Percentiles rank a stretch among this genome's conserved stretches.
These are phyloP conservation scores for Pseudogymnoascus sp. DNA, from an alignment of 2,329 filamentous ascomycete species.

Conservation along the genomic window DNA sequence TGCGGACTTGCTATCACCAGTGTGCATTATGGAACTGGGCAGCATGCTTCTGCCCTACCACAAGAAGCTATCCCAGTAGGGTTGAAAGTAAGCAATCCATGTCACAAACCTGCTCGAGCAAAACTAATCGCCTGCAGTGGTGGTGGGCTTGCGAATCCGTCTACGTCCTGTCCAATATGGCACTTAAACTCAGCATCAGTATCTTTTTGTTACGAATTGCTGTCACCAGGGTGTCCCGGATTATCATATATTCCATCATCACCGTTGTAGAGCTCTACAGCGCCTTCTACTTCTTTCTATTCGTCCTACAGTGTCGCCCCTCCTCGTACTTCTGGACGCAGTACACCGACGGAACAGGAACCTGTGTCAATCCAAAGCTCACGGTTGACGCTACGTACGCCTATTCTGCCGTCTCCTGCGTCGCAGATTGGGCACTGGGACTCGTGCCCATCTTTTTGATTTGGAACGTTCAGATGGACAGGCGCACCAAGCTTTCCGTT, in stretches of 20 bases:
- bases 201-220: constrained; percentile 35
- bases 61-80: constrained; percentile 20
- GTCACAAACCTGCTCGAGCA: neutral
- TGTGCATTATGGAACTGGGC: constrained; percentile 25
- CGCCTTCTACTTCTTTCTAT: constrained; percentile 32
- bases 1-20: constrained; percentile 20
- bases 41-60: constrained; percentile 20
- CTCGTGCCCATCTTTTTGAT: constrained; percentile 36
- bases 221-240: constrained; percentile 25
- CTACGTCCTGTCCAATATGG: constrained; percentile 35
- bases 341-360: constrained; percentile 28
- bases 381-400: constrained; percentile 31
- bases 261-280: constrained; percentile 29
- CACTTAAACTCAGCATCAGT: constrained; percentile 34
- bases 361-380: constrained; percentile 28
- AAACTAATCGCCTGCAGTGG: constrained; percentile 16
- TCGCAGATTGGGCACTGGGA: constrained; percentile 35
- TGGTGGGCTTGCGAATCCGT: constrained; percentile 34
- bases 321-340: constrained; percentile 34
- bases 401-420: constrained; percentile 34
- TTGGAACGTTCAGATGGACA: constrained; percentile 36
- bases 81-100: constrained; percentile 20
- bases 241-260: constrained; percentile 30
- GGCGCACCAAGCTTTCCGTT: constrained; percentile 32
- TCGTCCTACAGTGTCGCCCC: constrained; percentile 34